These are phyloP conservation scores for Pichia thaimueangensis DNA, from an alignment of 805 yeast species.

Conservation along the genomic window DNA sequence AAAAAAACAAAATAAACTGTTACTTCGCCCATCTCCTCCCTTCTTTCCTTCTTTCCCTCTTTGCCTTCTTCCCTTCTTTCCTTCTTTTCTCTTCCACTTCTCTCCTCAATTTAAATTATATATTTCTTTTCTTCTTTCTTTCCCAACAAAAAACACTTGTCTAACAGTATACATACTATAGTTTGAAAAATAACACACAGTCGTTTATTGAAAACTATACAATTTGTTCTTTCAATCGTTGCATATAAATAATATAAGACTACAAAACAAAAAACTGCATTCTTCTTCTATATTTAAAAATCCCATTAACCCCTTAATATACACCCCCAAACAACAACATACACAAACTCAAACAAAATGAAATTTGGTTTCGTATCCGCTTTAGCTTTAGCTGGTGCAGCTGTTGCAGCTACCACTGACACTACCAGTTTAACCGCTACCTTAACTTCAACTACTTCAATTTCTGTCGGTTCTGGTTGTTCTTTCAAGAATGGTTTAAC, in stretches of 20 bases:
- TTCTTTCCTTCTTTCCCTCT: neutral
- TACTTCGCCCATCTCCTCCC: too few relatives aligned
- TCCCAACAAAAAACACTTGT: too few relatives aligned
- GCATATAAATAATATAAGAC: too few relatives aligned
- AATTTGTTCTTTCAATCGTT: too few relatives aligned
- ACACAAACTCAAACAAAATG: slow-evolving; percentile 33
- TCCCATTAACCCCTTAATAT: neutral
- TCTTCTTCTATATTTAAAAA: too few relatives aligned
- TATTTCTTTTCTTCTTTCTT: neutral
- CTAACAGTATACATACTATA: too few relatives aligned
- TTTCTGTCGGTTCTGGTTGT: slow-evolving; percentile 54
- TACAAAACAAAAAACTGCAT: too few relatives aligned
- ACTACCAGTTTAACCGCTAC: slow-evolving; percentile 43
- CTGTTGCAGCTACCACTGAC: slow-evolving; percentile 31
- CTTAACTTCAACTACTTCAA: slow-evolving; percentile 44
- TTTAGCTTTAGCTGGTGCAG: slow-evolving; percentile 34
- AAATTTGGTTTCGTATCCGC: slow-evolving; percentile 43
- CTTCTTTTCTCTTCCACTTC: too few relatives aligned
- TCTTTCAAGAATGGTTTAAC: slow-evolving; percentile 55
- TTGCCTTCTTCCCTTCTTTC: neutral
- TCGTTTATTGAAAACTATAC: too few relatives aligned
- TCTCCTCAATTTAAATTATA: neutral
- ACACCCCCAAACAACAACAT: neutral
- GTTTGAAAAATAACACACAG: too few relatives aligned
- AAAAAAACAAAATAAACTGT: too few relatives aligned